phyloP scores from a whole-genome alignment of 2,329 filamentous ascomycete genomes.

The Pseudogymnoascus sp. region DNA sequence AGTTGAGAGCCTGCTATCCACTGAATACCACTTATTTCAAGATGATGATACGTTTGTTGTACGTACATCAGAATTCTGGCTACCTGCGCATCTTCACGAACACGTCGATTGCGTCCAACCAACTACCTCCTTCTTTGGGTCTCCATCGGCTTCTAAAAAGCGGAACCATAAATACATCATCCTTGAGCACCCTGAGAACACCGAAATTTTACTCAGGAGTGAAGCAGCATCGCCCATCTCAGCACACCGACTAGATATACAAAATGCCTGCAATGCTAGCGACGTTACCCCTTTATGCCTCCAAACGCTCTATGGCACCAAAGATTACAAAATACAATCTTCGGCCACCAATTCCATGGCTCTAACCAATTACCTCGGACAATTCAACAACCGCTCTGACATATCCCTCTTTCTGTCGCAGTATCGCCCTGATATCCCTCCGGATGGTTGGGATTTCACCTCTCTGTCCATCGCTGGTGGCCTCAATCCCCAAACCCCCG shows the following conservation, averaged over 20 bases:
- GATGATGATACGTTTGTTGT: conserved; percentile 42
- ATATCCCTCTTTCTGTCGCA: conserved; percentile 20
- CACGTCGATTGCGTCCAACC: conserved; percentile 53
- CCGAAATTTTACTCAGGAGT: neutral
- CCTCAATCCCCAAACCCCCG: conserved; percentile 8
- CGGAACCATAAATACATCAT: neutral
- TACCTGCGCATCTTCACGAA: conserved; percentile 47
- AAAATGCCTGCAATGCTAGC: neutral
- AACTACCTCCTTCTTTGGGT: conserved; percentile 47
- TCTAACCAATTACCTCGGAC: conserved; percentile 19
- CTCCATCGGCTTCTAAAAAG: neutral
- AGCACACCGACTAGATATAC: neutral
- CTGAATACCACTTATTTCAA: conserved; percentile 45
- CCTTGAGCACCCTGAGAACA: neutral
- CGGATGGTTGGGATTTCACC: conserved; percentile 5
- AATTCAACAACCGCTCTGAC: conserved; percentile 22
- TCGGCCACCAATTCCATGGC: conserved; percentile 17
- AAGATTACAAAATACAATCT: conserved; percentile 11
- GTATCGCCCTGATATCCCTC: neutral
- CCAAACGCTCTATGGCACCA: conserved; percentile 8
- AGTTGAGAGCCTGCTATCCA: conserved; percentile 45
- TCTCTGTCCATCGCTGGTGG: conserved; percentile 7
- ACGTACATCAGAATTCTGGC: conserved; percentile 47
- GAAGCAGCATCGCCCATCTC: neutral
- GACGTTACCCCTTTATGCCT: conserved; percentile 1